phyloP scores from a whole-genome alignment of 2,329 filamentous ascomycete species.

The Diaporthe ilicicola region DNA sequence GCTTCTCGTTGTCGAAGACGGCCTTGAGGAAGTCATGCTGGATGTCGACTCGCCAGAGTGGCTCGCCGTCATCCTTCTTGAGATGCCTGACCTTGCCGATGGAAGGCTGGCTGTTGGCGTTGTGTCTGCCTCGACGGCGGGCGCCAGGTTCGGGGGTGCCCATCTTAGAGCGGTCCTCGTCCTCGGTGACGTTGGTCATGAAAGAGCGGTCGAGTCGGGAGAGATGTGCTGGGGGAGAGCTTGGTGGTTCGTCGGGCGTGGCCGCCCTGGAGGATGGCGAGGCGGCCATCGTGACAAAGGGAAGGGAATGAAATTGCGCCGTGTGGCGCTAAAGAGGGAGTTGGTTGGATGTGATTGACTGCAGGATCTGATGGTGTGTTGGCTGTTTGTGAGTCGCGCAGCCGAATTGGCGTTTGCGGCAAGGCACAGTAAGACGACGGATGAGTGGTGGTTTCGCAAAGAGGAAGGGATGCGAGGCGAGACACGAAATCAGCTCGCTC shows the following conservation, averaged over 20 bases:
- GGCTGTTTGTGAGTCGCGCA: constrained; percentile 25
- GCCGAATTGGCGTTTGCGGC: constrained; percentile 20
- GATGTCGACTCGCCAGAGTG: constrained; percentile 86
- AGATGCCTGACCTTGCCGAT: constrained; percentile 80
- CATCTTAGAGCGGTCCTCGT: constrained; percentile 54
- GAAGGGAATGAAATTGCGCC: constrained; percentile 17
- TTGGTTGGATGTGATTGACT: constrained; percentile 26
- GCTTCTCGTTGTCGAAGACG: constrained; percentile 77
- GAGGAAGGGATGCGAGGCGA: constrained; percentile 22
- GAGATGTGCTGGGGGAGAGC: constrained; percentile 51
- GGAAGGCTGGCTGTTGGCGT: constrained; percentile 45
- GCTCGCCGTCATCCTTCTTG: constrained; percentile 89
- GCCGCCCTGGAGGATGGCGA: constrained; percentile 51
- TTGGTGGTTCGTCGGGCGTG: constrained; percentile 57
- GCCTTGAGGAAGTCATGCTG: constrained; percentile 86
- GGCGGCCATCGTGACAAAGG: constrained; percentile 36
- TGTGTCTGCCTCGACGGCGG: constrained; percentile 38
- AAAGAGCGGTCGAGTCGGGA: constrained; percentile 54
- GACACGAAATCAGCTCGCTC: constrained; percentile 16
- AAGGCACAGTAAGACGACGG: constrained; percentile 14
- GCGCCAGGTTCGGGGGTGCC: constrained; percentile 52
- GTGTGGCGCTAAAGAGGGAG: constrained; percentile 24
- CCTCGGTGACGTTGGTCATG: constrained; percentile 55
- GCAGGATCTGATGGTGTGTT: constrained; percentile 22
- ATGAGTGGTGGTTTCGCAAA: constrained; percentile 12